phyloP scores from a whole-genome alignment of 192 early-diverging fungal species.

The Backusella westeae region DNA sequence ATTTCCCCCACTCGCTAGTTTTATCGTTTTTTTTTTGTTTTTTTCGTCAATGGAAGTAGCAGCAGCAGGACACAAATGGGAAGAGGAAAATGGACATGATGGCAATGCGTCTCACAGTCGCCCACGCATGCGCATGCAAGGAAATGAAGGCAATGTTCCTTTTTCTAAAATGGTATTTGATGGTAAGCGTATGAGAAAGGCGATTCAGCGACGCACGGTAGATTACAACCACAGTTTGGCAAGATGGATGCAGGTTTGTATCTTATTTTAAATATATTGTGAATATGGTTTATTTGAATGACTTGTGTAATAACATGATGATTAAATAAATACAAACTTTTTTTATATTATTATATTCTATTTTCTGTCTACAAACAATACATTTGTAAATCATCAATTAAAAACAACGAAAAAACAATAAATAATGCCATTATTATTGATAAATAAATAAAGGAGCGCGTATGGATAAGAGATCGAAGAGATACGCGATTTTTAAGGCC shows the following conservation, averaged over 20 bases:
- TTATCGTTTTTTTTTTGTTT: not conserved
- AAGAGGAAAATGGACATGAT: conserved; percentile 1
- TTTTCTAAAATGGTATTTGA: conserved; percentile 50
- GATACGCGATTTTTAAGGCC: conserved; percentile 61
- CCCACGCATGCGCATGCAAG: not conserved
- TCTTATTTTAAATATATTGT: conserved; percentile 13
- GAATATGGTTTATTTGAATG: not conserved
- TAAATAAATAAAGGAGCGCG: conserved; percentile 41
- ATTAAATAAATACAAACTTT: conserved; percentile 5
- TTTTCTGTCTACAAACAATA: not conserved
- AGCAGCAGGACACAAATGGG: not conserved
- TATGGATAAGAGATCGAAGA: conserved; percentile 50
- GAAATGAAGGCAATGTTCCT: conserved; percentile 10
- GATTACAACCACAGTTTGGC: conserved; percentile 88
- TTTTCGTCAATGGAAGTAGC: conserved; percentile 11
- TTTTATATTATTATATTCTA: not conserved
- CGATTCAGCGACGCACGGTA: conserved; percentile 89
- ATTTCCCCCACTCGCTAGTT: not conserved
- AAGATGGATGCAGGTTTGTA: conserved; percentile 68
- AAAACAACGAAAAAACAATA: not conserved
- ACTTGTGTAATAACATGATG: not conserved
- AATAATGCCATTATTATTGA: not conserved
- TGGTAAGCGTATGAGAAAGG: conserved; percentile 82
- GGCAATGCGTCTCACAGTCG: not conserved
- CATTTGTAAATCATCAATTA: not conserved